Percentiles rank a stretch among this genome's conserved stretches.
phyloP scores from a whole-genome alignment of 2,329 filamentous ascomycete genomes.

The Blastomyces percursus region DNA sequence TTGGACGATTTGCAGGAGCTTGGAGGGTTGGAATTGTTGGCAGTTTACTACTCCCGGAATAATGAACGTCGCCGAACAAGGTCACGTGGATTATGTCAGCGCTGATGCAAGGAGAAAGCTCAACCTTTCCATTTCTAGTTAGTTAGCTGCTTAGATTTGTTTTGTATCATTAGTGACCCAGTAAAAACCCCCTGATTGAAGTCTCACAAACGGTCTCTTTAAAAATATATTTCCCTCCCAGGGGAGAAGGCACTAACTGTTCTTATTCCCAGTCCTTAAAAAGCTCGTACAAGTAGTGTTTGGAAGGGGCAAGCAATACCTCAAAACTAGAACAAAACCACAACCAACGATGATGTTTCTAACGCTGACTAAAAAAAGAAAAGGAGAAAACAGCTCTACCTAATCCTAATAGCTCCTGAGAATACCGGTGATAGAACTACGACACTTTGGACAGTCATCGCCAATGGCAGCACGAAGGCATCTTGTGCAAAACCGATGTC shows the following conservation, averaged over 20 bases:
- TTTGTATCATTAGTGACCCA: neutral
- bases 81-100: neutral
- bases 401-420: neutral
- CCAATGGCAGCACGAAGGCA: neutral
- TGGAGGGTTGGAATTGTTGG: neutral
- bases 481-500: neutral
- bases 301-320: neutral
- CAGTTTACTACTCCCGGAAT: neutral
- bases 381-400: neutral
- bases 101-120: neutral
- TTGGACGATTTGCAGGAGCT: neutral
- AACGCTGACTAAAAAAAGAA: neutral
- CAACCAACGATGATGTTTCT: neutral
- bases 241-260: neutral
- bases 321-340: neutral
- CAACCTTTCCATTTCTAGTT: neutral
- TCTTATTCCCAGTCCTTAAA: neutral
- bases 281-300: neutral
- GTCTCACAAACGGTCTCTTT: too few species aligned
- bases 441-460: neutral
- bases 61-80: neutral
- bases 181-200: neutral
- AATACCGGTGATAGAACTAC: neutral
- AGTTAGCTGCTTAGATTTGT: neutral
- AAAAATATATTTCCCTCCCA: neutral